Base-by-base conservation (phyloP, 2,329 filamentous ascomycete genomes). In the Sclerotinia spermophila region DNA sequence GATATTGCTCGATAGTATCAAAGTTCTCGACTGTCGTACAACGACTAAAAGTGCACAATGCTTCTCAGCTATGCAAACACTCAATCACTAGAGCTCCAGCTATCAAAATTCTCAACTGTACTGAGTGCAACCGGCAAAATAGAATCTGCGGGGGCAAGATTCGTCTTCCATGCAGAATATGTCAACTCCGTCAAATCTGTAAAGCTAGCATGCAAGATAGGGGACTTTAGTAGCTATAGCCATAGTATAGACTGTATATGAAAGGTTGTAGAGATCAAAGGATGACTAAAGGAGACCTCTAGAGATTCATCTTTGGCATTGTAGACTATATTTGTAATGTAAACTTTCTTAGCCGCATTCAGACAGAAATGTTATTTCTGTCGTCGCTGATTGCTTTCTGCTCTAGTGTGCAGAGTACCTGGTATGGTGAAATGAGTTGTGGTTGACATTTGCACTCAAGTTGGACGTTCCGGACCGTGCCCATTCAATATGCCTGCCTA, bases 401-500 rank as follows among this genome's bases (percentile, higher is more conserved):
- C 13, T 35, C 8, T 27, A 38, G 24, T 30, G 15, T 60, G 15
- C 6, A 53, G 4, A 53, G 33, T 45, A 40, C 45, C 45, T 17
- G 45, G 62, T 60, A 38, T 42, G 58, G 38, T 21, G 55, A 24
- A 33, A 10, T 51, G 44, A 64, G 30, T n/a, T n/a, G 21, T 10
- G 30, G 59, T 21, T 45, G 40, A 62, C n/a, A 42, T 44, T 60
- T 33, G 17, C 19, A 33, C 53, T 21, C 30, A 33, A 59, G 10
- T 35, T 59, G n/a, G 24, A 60, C 24, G 30, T 64, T 51, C 30
- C 53, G 45, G 62, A 65, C 62, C 62, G 62, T 65, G 62, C 45
- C 33, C 15, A 19, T 21, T n/a, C 30, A 5, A 2, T n/a, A 10
- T 11, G 2, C 8, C 0, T 45, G 33, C 62, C 62, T 65, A 11